Evolutionary conservation across 352 stramenopile genomes (phyloP).

Genomic region (Hyaloperonospora brassicae): DNA sequence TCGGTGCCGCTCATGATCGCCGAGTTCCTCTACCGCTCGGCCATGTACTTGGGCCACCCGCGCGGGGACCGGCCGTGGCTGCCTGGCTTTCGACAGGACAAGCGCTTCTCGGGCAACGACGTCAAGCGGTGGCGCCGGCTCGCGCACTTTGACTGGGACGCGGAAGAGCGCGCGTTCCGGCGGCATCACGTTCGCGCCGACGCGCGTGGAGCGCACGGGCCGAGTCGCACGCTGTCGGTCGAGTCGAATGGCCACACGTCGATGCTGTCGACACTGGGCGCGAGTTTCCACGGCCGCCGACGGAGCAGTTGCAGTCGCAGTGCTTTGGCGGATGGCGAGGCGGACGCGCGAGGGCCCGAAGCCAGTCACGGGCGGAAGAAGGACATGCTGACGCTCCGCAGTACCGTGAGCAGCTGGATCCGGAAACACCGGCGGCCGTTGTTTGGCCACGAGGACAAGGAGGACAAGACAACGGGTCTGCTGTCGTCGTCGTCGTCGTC

Average conservation of each 20-base stretch:
- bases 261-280: slow-evolving; percentile 22
- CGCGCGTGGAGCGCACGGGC: neutral
- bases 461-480: too few species aligned
- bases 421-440: slow-evolving; percentile 19
- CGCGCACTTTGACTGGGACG: slow-evolving; percentile 61
- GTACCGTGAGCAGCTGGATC: slow-evolving; percentile 20
- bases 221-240: slow-evolving; percentile 10
- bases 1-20: slow-evolving; percentile 75
- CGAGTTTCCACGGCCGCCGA: slow-evolving; percentile 18
- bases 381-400: slow-evolving; percentile 16
- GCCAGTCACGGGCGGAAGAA: slow-evolving; percentile 10
- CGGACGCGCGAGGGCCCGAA: slow-evolving; percentile 8
- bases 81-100: slow-evolving; percentile 53
- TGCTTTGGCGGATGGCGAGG: slow-evolving; percentile 8
- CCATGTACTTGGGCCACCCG: slow-evolving; percentile 53
- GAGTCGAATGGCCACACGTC: slow-evolving; percentile 27
- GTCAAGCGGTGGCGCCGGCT: slow-evolving; percentile 68
- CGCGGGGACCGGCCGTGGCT: slow-evolving; percentile 45
- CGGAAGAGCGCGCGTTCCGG: slow-evolving; percentile 37
- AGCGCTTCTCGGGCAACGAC: slow-evolving; percentile 67
- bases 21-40: slow-evolving; percentile 70
- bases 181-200: slow-evolving; percentile 9
- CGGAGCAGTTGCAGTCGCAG: slow-evolving; percentile 5
- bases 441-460: slow-evolving; percentile 10
- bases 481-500: too few species aligned